Base-by-base conservation (phyloP, 768 basidiomycete genomes). In the Leccinellum albellum region DNA sequence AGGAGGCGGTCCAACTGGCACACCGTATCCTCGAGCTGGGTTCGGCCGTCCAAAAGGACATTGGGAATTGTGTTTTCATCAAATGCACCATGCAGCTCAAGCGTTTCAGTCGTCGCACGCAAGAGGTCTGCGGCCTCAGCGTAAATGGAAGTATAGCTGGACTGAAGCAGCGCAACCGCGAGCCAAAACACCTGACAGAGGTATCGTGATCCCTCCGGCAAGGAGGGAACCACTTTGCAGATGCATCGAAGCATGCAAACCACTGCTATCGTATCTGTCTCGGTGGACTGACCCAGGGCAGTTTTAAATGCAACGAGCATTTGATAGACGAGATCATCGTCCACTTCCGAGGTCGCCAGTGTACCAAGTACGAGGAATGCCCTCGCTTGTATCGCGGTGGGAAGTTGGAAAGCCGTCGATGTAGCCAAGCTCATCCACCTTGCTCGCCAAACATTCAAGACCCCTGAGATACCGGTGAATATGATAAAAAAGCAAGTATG, bases 291-390 rank as follows among this genome's bases (percentile, higher is more conserved):
- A 10, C 73, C 69, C 17, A 96, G 74, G 0, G 89, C 88, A 0
- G 81, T 86, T 60, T 82, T 84, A 71, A 95, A 86, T 1, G 94
- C 91, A 6, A 94, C 89, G 9, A 95, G 82, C 72, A 96, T 92
- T 68, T 97, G 94, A 64, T 95, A 96, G 53, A 96, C 76, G 61
- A 94, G 84, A 67, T 97, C 94, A 59, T 95, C 94, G 61, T 97
- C 94, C 42, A 94, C 89, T 24, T 94, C 91, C 3, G 87, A 81
- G 4, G 82, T 82, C 15, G 91, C 87, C n/a, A 95, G 79, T n/a
- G 82, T 79, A 4, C 90, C 90, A 9, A 97, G 80, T 3, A 88
- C 85, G 31, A 89, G 82, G 70, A 95, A 96, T 0, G 92, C 89
- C 10, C 91, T 85, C 26, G 88, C 85, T 67, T 96, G 94, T n/a